These are phyloP conservation scores for Mycena latifolia DNA, from an alignment of 768 basidiomycete species.

Conservation along the genomic window DNA sequence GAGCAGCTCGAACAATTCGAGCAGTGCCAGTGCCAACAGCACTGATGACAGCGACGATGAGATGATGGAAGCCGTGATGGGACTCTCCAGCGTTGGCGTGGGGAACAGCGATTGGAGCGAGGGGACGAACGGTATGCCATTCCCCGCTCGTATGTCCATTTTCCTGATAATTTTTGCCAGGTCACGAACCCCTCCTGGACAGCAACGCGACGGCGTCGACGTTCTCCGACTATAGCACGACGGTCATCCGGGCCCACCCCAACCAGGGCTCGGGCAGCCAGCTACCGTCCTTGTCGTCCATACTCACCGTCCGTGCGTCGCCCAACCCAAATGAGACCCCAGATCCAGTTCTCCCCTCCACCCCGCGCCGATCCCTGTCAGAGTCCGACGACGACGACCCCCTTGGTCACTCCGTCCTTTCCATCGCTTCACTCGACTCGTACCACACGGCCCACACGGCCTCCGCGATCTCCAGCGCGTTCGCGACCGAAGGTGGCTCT, in stretches of 20 bases:
- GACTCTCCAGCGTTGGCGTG: slow-evolving; percentile 64
- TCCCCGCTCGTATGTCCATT: slow-evolving; percentile 9
- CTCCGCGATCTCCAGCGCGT: slow-evolving; percentile 65
- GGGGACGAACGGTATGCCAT: slow-evolving; percentile 51
- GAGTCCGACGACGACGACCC: slow-evolving; percentile 48
- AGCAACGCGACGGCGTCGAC: slow-evolving; percentile 39
- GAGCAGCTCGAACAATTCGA: slow-evolving; percentile 44
- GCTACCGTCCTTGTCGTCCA: slow-evolving; percentile 74
- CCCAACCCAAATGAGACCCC: slow-evolving; percentile 62
- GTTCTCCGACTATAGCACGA: slow-evolving; percentile 76
- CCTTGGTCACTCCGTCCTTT: slow-evolving; percentile 62
- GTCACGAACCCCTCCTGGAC: slow-evolving; percentile 68
- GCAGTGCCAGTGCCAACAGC: slow-evolving; percentile 68
- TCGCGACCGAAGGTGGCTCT: slow-evolving; percentile 84
- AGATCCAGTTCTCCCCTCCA: slow-evolving; percentile 54
- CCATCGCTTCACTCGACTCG: slow-evolving; percentile 69
- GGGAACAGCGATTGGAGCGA: slow-evolving; percentile 59
- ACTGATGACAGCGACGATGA: slow-evolving; percentile 75
- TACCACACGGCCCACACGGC: slow-evolving; percentile 73
- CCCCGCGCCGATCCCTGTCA: slow-evolving; percentile 40
- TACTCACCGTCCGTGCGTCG: slow-evolving; percentile 76
- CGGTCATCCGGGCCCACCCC: slow-evolving; percentile 69
- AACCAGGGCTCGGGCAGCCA: slow-evolving; percentile 52
- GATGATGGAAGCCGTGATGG: slow-evolving; percentile 69
- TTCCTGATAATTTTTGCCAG: slow-evolving; percentile 45